Percentiles rank a stretch among this genome's conserved stretches.
These are phyloP conservation scores for Irpex sp. DNA, from an alignment of 1,284 basidiomycete species.

Conservation along the genomic window DNA sequence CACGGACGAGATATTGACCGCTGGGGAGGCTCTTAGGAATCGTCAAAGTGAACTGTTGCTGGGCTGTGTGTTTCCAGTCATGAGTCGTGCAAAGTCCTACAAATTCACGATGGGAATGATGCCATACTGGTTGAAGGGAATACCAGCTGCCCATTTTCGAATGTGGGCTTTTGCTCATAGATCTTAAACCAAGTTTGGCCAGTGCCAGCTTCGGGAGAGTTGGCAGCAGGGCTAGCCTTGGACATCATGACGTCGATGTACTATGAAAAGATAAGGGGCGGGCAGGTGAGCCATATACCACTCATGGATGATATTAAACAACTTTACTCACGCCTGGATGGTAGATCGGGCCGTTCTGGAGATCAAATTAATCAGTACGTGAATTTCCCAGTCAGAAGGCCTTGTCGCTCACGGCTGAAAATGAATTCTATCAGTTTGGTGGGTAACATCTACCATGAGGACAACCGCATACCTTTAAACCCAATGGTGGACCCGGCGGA, in stretches of 20 bases:
- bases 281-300: neutral
- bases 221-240: constrained; percentile 37
- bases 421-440: neutral
- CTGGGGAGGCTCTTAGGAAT: constrained; percentile 26
- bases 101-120: neutral
- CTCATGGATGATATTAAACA: neutral
- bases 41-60: constrained; percentile 34
- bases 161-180: constrained; percentile 37
- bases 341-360: constrained; percentile 23
- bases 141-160: constrained; percentile 27
- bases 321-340: constrained; percentile 35
- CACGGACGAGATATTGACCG: constrained; percentile 27
- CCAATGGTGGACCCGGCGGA: constrained; percentile 27
- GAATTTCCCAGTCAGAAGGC: neutral
- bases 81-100: neutral
- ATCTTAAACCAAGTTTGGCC: constrained; percentile 49
- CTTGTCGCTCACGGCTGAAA: constrained; percentile 16
- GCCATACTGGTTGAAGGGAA: constrained; percentile 35
- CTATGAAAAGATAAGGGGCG: constrained; percentile 12
- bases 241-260: constrained; percentile 43
- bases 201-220: constrained; percentile 37
- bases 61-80: constrained; percentile 24
- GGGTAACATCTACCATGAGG: constrained; percentile 21
- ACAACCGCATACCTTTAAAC: constrained; percentile 20
- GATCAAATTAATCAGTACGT: neutral